Evolutionary conservation across 2,329 filamentous ascomycete genomes (phyloP).

Genomic region (Thelonectria discophora): DNA sequence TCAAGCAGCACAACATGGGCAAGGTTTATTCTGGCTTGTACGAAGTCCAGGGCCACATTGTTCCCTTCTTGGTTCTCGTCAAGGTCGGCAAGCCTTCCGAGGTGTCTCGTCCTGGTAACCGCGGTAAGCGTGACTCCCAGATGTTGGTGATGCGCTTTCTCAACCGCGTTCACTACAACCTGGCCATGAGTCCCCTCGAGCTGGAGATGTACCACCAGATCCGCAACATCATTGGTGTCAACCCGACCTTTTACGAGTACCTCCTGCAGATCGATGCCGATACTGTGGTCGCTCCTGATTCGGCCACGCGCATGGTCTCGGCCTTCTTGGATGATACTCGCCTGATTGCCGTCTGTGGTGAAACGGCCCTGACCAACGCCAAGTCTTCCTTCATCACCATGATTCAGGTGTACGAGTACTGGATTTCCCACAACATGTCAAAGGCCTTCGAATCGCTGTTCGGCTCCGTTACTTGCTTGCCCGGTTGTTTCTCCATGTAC

Average conservation of each 20-base stretch:
- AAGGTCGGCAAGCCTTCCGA: constrained; percentile 99
- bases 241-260: constrained; percentile 98
- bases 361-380: constrained; percentile 91
- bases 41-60: constrained; percentile 97
- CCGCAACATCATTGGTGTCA: constrained; percentile 97
- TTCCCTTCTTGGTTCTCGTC: constrained; percentile 95
- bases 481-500: constrained; percentile 99
- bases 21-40: constrained; percentile 98
- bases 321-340: constrained; percentile 91
- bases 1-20: constrained; percentile 99
- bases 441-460: constrained; percentile 99
- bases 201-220: constrained; percentile 99
- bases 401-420: constrained; percentile 99
- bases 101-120: constrained; percentile 92
- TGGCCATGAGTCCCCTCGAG: constrained; percentile 94
- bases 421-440: constrained; percentile 95
- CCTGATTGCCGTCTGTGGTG: constrained; percentile 93
- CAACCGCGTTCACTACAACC: constrained; percentile 97
- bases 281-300: constrained; percentile 89
- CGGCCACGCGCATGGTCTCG: constrained; percentile 90
- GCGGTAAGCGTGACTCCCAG: constrained; percentile 99
- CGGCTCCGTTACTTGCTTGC: constrained; percentile 95
- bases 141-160: constrained; percentile 99
- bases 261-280: constrained; percentile 97
- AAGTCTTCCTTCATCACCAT: constrained; percentile 95